These are phyloP conservation scores for Epichloe sylvatica DNA, from an alignment of 2,329 filamentous ascomycete species.

Conservation along the genomic window DNA sequence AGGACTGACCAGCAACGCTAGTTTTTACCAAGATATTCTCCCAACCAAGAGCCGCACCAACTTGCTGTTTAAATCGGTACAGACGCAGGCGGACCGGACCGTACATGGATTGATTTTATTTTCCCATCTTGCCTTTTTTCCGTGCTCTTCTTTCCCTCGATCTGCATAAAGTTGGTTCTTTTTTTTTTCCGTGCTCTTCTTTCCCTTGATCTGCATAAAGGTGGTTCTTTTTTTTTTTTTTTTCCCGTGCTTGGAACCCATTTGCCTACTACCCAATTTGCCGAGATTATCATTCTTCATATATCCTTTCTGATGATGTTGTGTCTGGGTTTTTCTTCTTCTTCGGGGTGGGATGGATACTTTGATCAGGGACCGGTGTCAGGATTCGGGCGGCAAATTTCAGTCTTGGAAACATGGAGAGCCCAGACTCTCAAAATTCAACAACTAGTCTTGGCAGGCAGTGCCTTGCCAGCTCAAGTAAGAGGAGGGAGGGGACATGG, in stretches of 20 bases:
- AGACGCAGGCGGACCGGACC: background rate
- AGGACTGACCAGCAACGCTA: constrained; percentile 17
- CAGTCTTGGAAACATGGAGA: background rate
- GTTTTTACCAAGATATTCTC: constrained; percentile 48
- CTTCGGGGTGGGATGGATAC: background rate
- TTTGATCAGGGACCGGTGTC: background rate
- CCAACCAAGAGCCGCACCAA: constrained; percentile 41
- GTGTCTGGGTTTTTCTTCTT: background rate
- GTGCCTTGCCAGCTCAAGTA: background rate
- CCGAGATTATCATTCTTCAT: no score
- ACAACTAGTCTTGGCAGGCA: background rate
- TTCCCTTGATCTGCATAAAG: background rate
- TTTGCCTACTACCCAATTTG: background rate
- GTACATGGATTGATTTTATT: background rate
- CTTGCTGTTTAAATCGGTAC: constrained; percentile 33
- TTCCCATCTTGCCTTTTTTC: background rate
- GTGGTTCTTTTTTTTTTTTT: background rate
- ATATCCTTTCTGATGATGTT: background rate
- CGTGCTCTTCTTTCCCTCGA: background rate
- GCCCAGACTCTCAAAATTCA: background rate
- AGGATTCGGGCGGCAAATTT: background rate
- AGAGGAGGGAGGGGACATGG: background rate
- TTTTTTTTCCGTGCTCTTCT: background rate
- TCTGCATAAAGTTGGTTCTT: background rate
- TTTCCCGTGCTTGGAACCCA: background rate